Percentiles rank a stretch among this genome's conserved stretches.
Evolutionary conservation across 495 filamentous ascomycete genomes (phyloP).

Genomic region (Patellaria atrata): DNA sequence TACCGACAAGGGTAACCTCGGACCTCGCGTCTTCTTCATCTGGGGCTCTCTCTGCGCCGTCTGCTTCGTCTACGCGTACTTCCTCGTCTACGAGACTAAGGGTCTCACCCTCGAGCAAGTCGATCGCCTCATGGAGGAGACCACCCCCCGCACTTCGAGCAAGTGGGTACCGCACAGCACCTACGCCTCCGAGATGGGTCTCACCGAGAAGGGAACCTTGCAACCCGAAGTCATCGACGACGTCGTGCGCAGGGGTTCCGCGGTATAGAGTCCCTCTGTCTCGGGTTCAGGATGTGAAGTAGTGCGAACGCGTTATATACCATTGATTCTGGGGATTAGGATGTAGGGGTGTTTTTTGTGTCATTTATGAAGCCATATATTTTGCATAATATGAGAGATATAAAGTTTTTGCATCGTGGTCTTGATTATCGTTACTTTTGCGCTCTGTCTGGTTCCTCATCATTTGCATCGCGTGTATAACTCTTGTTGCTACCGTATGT

Average conservation of each 20-base stretch:
- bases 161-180: slow-evolving; percentile 60
- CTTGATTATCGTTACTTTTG: too few relatives aligned
- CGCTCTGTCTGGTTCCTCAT: too few relatives aligned
- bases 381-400: too few relatives aligned
- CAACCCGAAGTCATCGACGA: slow-evolving; percentile 3
- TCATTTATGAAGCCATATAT: too few relatives aligned
- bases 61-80: slow-evolving; percentile 58
- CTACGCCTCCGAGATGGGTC: slow-evolving; percentile 47
- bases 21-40: slow-evolving; percentile 63
- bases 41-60: slow-evolving; percentile 57
- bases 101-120: slow-evolving; percentile 79
- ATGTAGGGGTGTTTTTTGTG: too few relatives aligned
- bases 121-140: slow-evolving; percentile 80
- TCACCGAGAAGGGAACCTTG: slow-evolving; percentile 29
- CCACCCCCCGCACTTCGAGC: slow-evolving; percentile 51
- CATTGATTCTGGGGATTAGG: too few relatives aligned
- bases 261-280: too few relatives aligned
- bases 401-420: too few relatives aligned
- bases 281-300: too few relatives aligned
- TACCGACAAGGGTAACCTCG: slow-evolving; percentile 44
- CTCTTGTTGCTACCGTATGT: too few relatives aligned
- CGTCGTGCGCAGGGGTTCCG: slow-evolving; percentile 3
- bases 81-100: slow-evolving; percentile 73
- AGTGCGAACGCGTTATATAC: too few relatives aligned
- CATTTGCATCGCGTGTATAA: too few relatives aligned